Conservation (phyloP, 805 yeast genomes). For the Zygoascus ofunaensis region DNA sequence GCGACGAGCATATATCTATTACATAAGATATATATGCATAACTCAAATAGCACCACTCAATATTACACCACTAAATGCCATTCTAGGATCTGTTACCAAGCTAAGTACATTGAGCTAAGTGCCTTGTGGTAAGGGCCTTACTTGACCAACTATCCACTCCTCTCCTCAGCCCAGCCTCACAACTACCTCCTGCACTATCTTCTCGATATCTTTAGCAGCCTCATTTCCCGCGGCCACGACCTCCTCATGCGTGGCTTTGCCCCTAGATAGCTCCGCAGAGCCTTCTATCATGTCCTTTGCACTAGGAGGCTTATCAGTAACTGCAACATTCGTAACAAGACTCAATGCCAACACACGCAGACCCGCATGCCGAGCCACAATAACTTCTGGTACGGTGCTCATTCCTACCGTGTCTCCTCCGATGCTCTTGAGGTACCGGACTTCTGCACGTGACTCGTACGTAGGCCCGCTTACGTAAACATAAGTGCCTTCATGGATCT, state of each 20-base stretch:
- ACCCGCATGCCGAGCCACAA: conserved; percentile 84
- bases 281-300: conserved; percentile 16
- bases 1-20: too few species aligned
- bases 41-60: too few species aligned
- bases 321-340: conserved; percentile 77
- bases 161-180: too few species aligned
- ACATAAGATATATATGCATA: too few species aligned
- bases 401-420: conserved; percentile 97
- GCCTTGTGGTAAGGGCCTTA: too few species aligned
- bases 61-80: too few species aligned
- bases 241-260: conserved; percentile 87
- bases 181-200: conserved; percentile 36
- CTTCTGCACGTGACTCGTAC: conserved; percentile 87
- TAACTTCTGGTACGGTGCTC: conserved; percentile 96
- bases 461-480: conserved; percentile 88
- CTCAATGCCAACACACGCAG: conserved; percentile 76
- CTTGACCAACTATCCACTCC: too few species aligned
- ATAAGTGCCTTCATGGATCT: conserved; percentile 79
- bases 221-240: conserved; percentile 72
- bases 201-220: conserved; percentile 77
- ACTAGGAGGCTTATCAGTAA: conserved; percentile 40
- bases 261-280: conserved; percentile 33
- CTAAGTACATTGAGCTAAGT: too few species aligned
- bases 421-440: conserved; percentile 53
- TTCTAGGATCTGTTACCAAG: too few species aligned